phyloP scores from a whole-genome alignment of 1,284 basidiomycete species.

The Microbotryum violaceum region DNA sequence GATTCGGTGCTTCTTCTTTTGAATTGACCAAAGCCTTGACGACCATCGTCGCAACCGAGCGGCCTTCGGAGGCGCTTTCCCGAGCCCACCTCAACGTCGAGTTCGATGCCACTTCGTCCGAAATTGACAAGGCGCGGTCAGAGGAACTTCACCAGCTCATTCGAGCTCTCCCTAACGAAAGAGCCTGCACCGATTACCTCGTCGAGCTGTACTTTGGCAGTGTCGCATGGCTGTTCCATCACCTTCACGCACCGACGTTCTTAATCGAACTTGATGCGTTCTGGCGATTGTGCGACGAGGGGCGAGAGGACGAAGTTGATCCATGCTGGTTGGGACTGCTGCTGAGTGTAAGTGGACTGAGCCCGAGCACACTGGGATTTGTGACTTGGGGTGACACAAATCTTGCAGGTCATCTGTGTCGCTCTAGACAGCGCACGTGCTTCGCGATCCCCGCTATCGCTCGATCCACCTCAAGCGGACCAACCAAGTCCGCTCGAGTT shows the following conservation, averaged over 20 bases:
- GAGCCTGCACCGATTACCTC: constrained; percentile 13
- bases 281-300: constrained; percentile 18
- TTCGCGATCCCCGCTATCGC: constrained; percentile 26
- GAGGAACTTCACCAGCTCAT: constrained; percentile 18
- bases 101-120: constrained; percentile 16
- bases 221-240: constrained; percentile 30
- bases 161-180: constrained; percentile 9
- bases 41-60: constrained; percentile 14
- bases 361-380: background rate
- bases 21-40: constrained; percentile 29
- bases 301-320: constrained; percentile 24
- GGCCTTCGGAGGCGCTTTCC: constrained; percentile 1
- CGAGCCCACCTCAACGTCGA: constrained; percentile 21
- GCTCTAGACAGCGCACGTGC: constrained; percentile 25
- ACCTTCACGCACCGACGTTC: constrained; percentile 23
- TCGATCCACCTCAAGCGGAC: constrained; percentile 4
- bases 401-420: constrained; percentile 19
- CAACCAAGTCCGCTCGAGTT: constrained; percentile 13
- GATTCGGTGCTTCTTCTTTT: constrained; percentile 18
- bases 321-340: constrained; percentile 29
- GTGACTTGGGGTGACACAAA: too few relatives aligned
- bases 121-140: constrained; percentile 5
- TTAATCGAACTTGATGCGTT: constrained; percentile 29
- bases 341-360: constrained; percentile 23
- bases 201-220: constrained; percentile 27